A percentile compares a stretch with the other conserved stretches of the same genome.
These are phyloP conservation scores for Pneumocystis carinii DNA, from an alignment of 1,139 yeast species.

Conservation along the genomic window DNA sequence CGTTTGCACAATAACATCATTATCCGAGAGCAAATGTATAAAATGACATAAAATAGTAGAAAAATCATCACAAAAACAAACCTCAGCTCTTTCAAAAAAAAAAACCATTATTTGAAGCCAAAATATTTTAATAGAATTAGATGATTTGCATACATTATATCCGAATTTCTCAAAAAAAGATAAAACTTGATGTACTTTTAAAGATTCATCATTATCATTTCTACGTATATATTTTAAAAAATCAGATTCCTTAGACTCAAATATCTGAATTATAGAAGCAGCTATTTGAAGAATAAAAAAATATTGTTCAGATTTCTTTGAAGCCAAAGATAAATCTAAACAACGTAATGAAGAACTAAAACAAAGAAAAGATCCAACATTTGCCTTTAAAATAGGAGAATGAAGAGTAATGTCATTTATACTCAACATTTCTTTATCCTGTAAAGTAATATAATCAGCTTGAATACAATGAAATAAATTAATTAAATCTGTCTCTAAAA, in stretches of 20 bases:
- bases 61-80: background rate
- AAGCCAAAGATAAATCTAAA: background rate
- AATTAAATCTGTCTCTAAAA: background rate
- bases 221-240: background rate
- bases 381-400: background rate
- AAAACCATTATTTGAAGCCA: background rate
- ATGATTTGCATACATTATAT: background rate
- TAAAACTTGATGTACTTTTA: background rate
- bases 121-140: background rate
- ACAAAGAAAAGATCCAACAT: background rate
- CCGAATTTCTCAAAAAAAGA: background rate
- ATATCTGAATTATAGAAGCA: background rate
- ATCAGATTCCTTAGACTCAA: background rate
- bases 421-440: background rate
- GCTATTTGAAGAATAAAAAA: background rate
- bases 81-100: background rate
- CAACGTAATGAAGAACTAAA: background rate
- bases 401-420: background rate
- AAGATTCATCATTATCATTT: background rate
- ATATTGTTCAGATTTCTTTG: background rate
- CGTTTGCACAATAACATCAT: background rate
- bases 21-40: background rate
- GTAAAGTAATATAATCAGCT: background rate
- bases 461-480: background rate
- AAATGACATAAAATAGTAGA: background rate